Conservation (phyloP, 352 stramenopile species). For the Globisporangium paroecandrum region DNA sequence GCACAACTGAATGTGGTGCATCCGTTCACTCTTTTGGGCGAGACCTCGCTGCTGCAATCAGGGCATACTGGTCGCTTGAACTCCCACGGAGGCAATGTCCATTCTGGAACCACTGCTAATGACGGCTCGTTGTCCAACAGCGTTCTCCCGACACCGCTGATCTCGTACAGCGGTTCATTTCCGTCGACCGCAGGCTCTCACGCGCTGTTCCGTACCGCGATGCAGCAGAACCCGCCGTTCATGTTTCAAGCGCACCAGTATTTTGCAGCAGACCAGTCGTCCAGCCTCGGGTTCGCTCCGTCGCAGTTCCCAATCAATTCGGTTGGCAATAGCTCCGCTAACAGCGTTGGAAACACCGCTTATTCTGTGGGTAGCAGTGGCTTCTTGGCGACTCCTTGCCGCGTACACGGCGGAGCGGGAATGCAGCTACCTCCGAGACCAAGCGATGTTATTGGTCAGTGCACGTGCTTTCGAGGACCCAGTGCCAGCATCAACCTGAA, state of each 20-base stretch:
- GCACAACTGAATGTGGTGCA: not conserved
- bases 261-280: constrained; percentile 15
- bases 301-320: not conserved
- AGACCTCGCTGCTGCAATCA: constrained; percentile 1
- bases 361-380: not conserved
- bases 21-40: not conserved
- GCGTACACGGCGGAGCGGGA: constrained; percentile 10
- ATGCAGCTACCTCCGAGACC: not conserved
- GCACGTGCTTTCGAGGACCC: constrained; percentile 33
- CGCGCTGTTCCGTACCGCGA: not conserved
- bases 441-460: constrained; percentile 14
- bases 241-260: constrained; percentile 14
- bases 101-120: not conserved
- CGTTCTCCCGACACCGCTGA: not conserved
- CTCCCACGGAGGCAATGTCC: not conserved
- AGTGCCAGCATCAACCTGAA: constrained; percentile 20
- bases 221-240: constrained; percentile 7
- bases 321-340: not conserved
- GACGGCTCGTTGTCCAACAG: not conserved
- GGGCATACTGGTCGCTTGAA: not conserved
- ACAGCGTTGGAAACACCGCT: not conserved
- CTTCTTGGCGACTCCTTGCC: constrained; percentile 4
- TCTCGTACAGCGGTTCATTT: constrained; percentile 13
- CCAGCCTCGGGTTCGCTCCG: not conserved
- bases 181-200: constrained; percentile 1